Base-by-base conservation (phyloP, 2,329 filamentous ascomycete species). In the Phoma sp. region DNA sequence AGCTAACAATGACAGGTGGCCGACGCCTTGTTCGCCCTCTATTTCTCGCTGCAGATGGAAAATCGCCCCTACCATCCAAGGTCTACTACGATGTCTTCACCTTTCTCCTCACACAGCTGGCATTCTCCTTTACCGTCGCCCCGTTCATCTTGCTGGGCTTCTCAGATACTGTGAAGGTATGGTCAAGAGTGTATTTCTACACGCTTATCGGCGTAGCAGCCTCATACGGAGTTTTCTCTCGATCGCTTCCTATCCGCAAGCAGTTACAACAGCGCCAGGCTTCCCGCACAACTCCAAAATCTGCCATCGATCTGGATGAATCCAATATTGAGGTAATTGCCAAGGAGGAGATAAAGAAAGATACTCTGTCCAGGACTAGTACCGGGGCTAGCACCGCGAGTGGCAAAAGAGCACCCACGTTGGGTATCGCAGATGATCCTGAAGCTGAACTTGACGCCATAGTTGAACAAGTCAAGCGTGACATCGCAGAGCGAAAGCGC, bases 181-280 rank as follows among this genome's bases (percentile, higher is more conserved):
- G 95, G 95, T 78, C 85, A 0, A 86, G 90, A 37, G 89, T 97
- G 32, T 95, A 96, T 77, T 98, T 92, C 78, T 99, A 96, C 75
- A 86, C 85, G 29, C 80, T 95, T 49, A 70, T 93, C 57, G 87
- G 86, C 61, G 89, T 89, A 1, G 75, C 80, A 8, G 72, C 77
- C 0, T 85, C 86, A 14, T 84, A 93, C 52, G 84, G 80, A 7
- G 89, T 96, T 78, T 96, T 98, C 69, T 83, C 87, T 36, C 91
- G 89, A 1, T 91, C 91, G 0, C 89, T 85, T 2, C 96, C 93
- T 73, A 75, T 78, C 4, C 77, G 71, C 55, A 70, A 69, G 54
- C 68, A 75, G 52, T 70, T 80, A 38, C 72, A 76, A 45, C 70
- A 75, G 37, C 67, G 67, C 2, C 68, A 70, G 48, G 32, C 59